A percentile compares a stretch with the other conserved stretches of the same genome.
Evolutionary conservation across 2,329 filamentous ascomycete genomes (phyloP).

Genomic region (Triangularia setosa): DNA sequence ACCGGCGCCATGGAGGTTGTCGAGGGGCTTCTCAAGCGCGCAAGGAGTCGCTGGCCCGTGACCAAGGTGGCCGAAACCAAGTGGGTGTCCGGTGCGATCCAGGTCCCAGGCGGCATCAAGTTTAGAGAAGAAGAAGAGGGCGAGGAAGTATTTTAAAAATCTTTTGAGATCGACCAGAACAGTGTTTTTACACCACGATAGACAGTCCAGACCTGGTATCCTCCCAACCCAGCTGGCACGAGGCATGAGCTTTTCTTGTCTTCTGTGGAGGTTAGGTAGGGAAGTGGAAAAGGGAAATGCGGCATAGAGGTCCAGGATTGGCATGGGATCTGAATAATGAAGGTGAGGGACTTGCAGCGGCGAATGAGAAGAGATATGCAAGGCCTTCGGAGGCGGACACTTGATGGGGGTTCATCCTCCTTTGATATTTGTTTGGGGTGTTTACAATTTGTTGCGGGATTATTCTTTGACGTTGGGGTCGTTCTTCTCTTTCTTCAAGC

Average conservation of each 20-base stretch:
- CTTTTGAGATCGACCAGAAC: not conserved
- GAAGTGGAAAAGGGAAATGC: not conserved
- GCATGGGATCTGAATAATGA: not conserved
- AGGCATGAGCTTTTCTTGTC: not conserved
- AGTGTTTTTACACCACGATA: not conserved
- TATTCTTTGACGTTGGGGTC: not conserved
- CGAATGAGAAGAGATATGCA: not conserved
- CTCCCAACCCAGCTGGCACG: not conserved
- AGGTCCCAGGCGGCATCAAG: slow-evolving; percentile 58
- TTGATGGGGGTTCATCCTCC: not conserved
- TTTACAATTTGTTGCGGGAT: not conserved
- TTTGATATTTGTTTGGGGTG: not conserved
- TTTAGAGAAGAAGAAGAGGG: slow-evolving; percentile 58
- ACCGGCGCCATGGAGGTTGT: slow-evolving; percentile 76
- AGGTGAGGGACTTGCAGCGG: not conserved
- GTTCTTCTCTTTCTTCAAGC: not conserved
- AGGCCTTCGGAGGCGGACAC: not conserved
- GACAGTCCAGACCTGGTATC: not conserved
- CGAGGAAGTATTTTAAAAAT: slow-evolving; percentile 44
- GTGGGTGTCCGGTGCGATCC: slow-evolving; percentile 75
- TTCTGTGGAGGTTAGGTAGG: not conserved
- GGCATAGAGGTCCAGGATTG: not conserved
- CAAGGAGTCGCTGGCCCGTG: slow-evolving; percentile 71
- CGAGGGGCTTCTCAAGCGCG: slow-evolving; percentile 78
- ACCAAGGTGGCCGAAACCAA: slow-evolving; percentile 66